Evolutionary conservation across 2,329 filamentous ascomycete genomes (phyloP), one percentile per base, ranked within the genome.

Genomic region (Blastomyces parvus): DNA sequence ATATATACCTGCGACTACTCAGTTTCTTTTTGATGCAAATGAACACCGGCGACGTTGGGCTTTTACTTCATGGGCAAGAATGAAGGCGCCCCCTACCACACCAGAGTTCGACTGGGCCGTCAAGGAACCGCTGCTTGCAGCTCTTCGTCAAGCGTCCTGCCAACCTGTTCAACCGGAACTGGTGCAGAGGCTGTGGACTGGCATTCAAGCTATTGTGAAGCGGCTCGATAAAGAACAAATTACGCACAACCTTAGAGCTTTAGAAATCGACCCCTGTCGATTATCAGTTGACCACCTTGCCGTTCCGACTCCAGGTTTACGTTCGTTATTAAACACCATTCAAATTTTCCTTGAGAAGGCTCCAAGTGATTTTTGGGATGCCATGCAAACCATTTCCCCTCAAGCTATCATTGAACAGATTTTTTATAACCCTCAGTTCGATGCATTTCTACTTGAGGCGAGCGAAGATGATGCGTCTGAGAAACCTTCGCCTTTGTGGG

Each of bases 101-200:
- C 82, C 86, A 44, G 89, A 94, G 67, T 97, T 96, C 72, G 89
- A 96, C 53, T 95, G 89, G 88, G 89, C 90, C 13, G 86, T 97
- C 50, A 86, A 87, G 66, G 87, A 89, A 65, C 86, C 87, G 42
- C 80, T 97, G 22, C 78, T 86, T 46, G 80, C 83, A 62, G 86
- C 86, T 8, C 85, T 96, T 64, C 78, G 82, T 59, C 80, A 83
- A 36, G 85, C 88, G 1, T 83, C 84, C 59, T 78, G 81, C 64
- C 82, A 80, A 62, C 83, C 83, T 27, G 74, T 80, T 19, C 80
- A 81, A 66, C 67, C 77, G 53, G 73, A 78, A 61, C 78, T 83
- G 59, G 83, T 96, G 3, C 82, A 87, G 67, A 82, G 83, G 38
- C 91, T 96, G 69, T 97, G 93, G 93, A 81, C 84, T 68, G 91